Conservation (phyloP, 2,329 filamentous ascomycete species). For the Ascochyta fabae region DNA sequence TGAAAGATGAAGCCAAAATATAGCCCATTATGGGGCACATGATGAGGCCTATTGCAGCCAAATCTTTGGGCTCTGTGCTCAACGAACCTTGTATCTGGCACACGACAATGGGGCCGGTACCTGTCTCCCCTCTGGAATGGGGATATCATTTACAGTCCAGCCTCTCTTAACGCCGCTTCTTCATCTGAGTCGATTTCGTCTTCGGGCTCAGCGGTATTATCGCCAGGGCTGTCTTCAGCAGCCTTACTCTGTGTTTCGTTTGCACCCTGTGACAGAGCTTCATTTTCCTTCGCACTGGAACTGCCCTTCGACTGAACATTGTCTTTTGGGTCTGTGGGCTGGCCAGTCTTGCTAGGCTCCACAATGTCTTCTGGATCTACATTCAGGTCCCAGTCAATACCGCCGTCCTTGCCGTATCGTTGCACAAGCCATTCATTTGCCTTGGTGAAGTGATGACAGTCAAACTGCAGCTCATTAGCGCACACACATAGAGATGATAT, state of each 20-base stretch:
- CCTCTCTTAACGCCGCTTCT: constrained; percentile 14
- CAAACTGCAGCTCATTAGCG: constrained; percentile 61
- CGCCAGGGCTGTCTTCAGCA: not conserved
- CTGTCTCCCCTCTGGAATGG: not conserved
- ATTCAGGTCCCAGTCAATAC: constrained; percentile 83
- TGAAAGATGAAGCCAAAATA: too few species aligned
- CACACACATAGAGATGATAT: not conserved
- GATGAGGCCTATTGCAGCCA: not conserved
- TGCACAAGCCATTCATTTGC: constrained; percentile 83
- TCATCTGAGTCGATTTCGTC: constrained; percentile 17
- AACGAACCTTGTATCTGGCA: not conserved
- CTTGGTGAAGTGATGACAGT: constrained; percentile 80
- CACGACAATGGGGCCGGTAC: not conserved
- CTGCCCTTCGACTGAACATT: not conserved
- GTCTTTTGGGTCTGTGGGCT: constrained; percentile 27
- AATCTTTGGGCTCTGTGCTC: not conserved
- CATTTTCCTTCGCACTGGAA: constrained; percentile 8
- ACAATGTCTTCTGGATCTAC: constrained; percentile 49
- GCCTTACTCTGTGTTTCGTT: not conserved
- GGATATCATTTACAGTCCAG: constrained; percentile 2
- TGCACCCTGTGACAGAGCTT: not conserved
- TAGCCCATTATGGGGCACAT: not conserved
- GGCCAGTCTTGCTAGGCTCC: constrained; percentile 25
- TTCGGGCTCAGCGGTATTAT: constrained; percentile 2
- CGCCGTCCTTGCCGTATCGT: constrained; percentile 78